Evolutionary conservation across 306 rosid species (phyloP), one percentile per base, ranked within the genome.

Genomic region (Delonix regia): DNA sequence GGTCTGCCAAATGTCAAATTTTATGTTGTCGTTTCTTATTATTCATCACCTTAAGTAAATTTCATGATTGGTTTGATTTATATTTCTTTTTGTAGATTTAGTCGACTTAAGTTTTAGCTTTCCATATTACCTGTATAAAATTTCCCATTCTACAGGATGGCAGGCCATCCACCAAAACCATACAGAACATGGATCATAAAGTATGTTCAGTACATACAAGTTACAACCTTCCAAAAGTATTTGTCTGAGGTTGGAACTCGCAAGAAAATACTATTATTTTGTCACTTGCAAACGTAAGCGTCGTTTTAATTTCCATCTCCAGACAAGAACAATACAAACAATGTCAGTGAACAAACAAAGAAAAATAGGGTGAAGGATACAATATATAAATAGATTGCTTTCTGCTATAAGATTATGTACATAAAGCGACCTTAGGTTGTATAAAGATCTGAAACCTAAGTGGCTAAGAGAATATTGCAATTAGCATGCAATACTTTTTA

Each of bases 111-210:
- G n/a, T n/a, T n/a, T n/a, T n/a, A 4, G 41, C 7, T 4, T 36
- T 36, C 6, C 41, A 36, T 36, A 36, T 36, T 36, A 36, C 5
- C 41, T 4, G 0, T 36, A 51, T 21, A 21, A 9, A 55, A 55
- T 14, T 22, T 9, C 55, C 33, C 67, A 73, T 67, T n/a, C 18
- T 13, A 51, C 47, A 55, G 69, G 56, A 52, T 53, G 41, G 77
- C 75, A 79, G 89, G 82, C 81, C 88, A 86, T 82, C 90, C 80
- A 86, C 87, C 78, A 25, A 39, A 21, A 47, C 72, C 78, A 53
- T 39, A 79, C 62, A 55, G 65, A 73, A 78, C n/a, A 78, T 5
- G 69, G 18, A 39, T 21, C 25, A 4, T 13, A 59, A 27, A 59
- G 6, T 39, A 65, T n/a, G 71, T 65, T 65, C 16, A 11, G 13